A percentile compares a stretch with the other conserved stretches of the same genome.
Conservation (phyloP, 2,329 filamentous ascomycete species). For the Phaeosphaeria sp. region DNA sequence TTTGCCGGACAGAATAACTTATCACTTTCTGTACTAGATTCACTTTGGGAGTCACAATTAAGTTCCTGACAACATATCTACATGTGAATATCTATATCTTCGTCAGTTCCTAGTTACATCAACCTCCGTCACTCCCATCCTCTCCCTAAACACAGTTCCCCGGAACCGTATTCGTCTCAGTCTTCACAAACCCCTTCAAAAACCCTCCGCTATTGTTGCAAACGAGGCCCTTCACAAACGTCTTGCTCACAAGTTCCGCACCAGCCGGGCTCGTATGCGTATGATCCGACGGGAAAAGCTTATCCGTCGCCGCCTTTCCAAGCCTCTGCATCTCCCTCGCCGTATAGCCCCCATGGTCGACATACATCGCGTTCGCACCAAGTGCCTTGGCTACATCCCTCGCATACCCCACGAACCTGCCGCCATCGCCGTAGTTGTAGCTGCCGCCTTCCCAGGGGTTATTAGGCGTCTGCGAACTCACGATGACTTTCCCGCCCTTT, state of each 20-base stretch:
- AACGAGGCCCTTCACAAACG: conserved; percentile 65
- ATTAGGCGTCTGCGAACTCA: conserved; percentile 66
- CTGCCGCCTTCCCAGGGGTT: conserved; percentile 67
- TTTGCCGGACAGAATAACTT: too few species aligned
- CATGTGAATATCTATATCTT: background rate
- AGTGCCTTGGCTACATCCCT: conserved; percentile 54
- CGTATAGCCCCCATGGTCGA: conserved; percentile 67
- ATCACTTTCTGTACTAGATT: too few species aligned
- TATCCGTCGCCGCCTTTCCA: conserved; percentile 59
- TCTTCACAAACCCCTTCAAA: conserved; percentile 50
- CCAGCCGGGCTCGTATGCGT: conserved; percentile 66
- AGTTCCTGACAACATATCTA: background rate
- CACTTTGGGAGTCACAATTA: too few species aligned
- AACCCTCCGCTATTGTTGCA: conserved; percentile 54
- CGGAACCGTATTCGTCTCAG: conserved; percentile 37
- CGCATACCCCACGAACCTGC: conserved; percentile 65
- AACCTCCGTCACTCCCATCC: background rate
- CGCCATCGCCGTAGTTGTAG: conserved; percentile 54
- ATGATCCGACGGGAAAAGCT: conserved; percentile 66
- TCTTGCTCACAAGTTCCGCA: conserved; percentile 63
- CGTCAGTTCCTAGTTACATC: too few species aligned
- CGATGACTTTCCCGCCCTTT: conserved; percentile 66
- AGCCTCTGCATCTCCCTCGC: conserved; percentile 61
- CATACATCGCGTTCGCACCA: conserved; percentile 57
- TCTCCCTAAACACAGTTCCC: conserved; percentile 35